Evolutionary conservation across 805 yeast species (phyloP).

Genomic region (Brettanomyces sp.): DNA sequence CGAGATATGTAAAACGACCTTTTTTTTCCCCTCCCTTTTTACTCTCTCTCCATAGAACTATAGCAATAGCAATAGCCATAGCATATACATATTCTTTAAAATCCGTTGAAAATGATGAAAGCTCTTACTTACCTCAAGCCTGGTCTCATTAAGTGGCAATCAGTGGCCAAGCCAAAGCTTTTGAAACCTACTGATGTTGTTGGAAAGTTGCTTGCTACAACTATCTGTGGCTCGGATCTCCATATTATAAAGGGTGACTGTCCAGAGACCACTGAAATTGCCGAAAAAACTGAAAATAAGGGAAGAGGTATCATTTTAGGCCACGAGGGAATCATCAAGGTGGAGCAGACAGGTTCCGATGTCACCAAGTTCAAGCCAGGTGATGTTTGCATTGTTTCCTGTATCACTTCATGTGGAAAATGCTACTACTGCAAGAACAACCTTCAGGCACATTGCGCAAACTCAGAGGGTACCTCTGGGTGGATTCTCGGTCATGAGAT

Average conservation of each 20-base stretch:
- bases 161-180: slow-evolving; percentile 34
- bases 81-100: no score
- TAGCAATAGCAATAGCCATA: no score
- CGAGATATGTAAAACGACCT: no score
- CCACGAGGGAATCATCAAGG: slow-evolving; percentile 53
- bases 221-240: slow-evolving; percentile 58
- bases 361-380: slow-evolving; percentile 44
- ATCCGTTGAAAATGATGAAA: slow-evolving; percentile 29
- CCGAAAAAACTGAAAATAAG: slow-evolving; percentile 8
- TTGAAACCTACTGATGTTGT: slow-evolving; percentile 43
- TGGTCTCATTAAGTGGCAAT: slow-evolving; percentile 28
- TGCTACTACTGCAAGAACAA: slow-evolving; percentile 48
- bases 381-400: slow-evolving; percentile 54
- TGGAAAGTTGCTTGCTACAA: slow-evolving; percentile 46
- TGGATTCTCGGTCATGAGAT: slow-evolving; percentile 49
- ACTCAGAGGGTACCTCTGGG: slow-evolving; percentile 32
- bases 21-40: no score
- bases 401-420: slow-evolving; percentile 52
- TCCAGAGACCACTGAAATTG: slow-evolving; percentile 37
- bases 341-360: slow-evolving; percentile 37
- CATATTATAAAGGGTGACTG: slow-evolving; percentile 56
- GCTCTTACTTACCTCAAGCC: slow-evolving; percentile 39
- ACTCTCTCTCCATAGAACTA: no score
- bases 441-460: slow-evolving; percentile 52
- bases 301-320: slow-evolving; percentile 33